Percentiles rank a stretch among this genome's conserved stretches.
phyloP scores from a whole-genome alignment of 1,284 basidiomycete genomes.

The Pyrrhoderma noxium region DNA sequence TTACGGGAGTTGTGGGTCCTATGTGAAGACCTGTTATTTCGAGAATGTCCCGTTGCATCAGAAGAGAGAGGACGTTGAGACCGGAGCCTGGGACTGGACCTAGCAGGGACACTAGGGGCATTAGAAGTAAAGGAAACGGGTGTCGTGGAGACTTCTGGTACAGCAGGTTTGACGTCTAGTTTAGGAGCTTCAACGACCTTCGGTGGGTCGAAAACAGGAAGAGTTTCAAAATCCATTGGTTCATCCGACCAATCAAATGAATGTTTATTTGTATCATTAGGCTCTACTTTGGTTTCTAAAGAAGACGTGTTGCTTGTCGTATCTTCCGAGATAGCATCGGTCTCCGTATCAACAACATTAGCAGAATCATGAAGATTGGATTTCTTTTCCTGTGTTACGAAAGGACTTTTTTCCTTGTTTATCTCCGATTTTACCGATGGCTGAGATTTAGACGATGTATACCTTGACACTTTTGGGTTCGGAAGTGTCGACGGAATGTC shows the following conservation, averaged over 20 bases:
- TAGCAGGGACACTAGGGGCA: not conserved
- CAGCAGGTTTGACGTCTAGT: constrained; percentile 5
- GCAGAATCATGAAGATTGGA: too few species aligned
- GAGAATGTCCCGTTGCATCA: constrained; percentile 8
- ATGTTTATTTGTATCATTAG: constrained; percentile 1
- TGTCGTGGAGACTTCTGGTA: constrained; percentile 1
- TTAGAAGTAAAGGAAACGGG: not conserved
- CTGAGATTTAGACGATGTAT: not conserved
- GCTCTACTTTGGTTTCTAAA: not conserved
- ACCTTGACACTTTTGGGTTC: too few species aligned
- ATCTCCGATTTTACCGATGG: not conserved
- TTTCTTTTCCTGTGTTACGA: not conserved
- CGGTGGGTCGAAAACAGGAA: not conserved
- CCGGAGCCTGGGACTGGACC: constrained; percentile 1
- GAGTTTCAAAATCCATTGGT: constrained; percentile 4
- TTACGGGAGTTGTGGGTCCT: constrained; percentile 17
- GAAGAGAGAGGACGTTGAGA: constrained; percentile 13
- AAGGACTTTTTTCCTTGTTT: not conserved
- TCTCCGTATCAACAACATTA: not conserved
- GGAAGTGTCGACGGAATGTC: not conserved
- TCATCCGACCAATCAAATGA: constrained; percentile 18
- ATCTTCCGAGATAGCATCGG: not conserved
- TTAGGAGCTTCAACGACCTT: not conserved
- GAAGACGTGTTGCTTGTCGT: not conserved
- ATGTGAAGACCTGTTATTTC: constrained; percentile 13